phyloP scores from a whole-genome alignment of 73 alveolate genomes.

The Breviolum minutum region DNA sequence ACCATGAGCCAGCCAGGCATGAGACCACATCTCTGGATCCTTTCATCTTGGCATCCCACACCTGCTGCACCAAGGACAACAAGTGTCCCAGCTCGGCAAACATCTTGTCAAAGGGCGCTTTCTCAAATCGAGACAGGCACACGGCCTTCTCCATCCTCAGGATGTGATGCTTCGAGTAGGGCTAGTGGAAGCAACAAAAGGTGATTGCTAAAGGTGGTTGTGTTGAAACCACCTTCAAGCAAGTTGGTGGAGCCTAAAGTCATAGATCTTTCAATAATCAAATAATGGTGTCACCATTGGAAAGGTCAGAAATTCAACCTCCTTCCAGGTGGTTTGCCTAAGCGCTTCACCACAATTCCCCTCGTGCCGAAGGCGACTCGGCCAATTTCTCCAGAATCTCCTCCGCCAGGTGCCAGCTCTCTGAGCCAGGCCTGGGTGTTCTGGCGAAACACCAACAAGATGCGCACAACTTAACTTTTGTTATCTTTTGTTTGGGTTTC shows the following conservation, averaged over 20 bases:
- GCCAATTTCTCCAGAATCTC: not conserved
- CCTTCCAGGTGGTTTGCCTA: too few relatives aligned
- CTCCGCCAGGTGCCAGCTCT: not conserved
- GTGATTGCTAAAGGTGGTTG: not conserved
- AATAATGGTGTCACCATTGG: too few relatives aligned
- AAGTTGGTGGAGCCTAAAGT: too few relatives aligned
- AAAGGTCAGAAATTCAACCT: too few relatives aligned
- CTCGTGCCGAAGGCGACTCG: too few relatives aligned
- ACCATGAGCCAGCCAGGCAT: too few relatives aligned
- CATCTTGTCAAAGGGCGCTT: not conserved
- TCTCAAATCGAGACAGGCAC: slow-evolving; percentile 21
- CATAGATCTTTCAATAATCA: not conserved
- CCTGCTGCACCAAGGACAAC: not conserved
- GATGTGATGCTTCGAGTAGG: not conserved
- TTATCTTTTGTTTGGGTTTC: too few relatives aligned
- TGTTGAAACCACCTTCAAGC: not conserved
- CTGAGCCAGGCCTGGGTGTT: too few relatives aligned
- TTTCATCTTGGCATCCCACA: not conserved
- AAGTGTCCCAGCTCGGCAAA: slow-evolving; percentile 2
- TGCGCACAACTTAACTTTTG: too few relatives aligned
- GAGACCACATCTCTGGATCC: too few relatives aligned
- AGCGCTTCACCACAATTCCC: too few relatives aligned
- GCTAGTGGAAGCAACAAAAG: not conserved
- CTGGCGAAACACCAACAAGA: too few relatives aligned
- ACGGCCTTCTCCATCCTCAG: slow-evolving; percentile 68